Evolutionary conservation across 2,329 filamentous ascomycete species (phyloP), one percentile per base, ranked within the genome.

Genomic region (Colletotrichum camelliae): DNA sequence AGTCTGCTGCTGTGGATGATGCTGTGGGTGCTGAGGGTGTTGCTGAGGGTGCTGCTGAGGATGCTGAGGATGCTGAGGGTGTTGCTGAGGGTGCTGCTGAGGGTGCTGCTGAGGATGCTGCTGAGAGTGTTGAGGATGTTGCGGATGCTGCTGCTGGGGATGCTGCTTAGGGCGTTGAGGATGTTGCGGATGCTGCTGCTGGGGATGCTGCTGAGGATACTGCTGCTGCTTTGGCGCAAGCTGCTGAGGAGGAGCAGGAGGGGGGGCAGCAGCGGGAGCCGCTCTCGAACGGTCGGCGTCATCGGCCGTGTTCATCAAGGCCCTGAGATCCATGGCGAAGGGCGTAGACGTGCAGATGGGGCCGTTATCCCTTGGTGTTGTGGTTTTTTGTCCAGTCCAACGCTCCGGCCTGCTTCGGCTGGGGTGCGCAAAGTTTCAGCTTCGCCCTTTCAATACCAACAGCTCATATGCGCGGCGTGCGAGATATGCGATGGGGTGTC

Each of bases 281-380:
- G 82, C 79, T 67, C 83, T 82, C 61, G 81, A 80, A 77, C 83
- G 82, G 67, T 85, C 87, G 79, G 84, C 87, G 74, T 84, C 84
- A 77, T 89, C 90, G 43, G 88, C 86, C 27, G 87, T 85, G 81
- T 91, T 92, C 64, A 92, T 83, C 79, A 92, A 89, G 18, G 87
- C 87, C 77, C 86, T 83, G 73, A 91, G 86, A 85, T 91, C 89
- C 89, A 91, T 88, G 70, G 73, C 81, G 77, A 71, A 15, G 10
- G 35, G 29, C n/a, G 39, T 57, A 67, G 69, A 33, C 62, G 73
- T 55, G 57, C 58, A 31, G 65, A 18, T 18, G 24, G 18, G 29
- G 58, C 58, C 70, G 35, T 31, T 73, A 64, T 55, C 9, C n/a
- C 27, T 65, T 58, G 43, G 31, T 74, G 35, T 64, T 37, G 43